Base-by-base conservation (phyloP, 495 filamentous ascomycete species). In the Hypoxylon trugodes region DNA sequence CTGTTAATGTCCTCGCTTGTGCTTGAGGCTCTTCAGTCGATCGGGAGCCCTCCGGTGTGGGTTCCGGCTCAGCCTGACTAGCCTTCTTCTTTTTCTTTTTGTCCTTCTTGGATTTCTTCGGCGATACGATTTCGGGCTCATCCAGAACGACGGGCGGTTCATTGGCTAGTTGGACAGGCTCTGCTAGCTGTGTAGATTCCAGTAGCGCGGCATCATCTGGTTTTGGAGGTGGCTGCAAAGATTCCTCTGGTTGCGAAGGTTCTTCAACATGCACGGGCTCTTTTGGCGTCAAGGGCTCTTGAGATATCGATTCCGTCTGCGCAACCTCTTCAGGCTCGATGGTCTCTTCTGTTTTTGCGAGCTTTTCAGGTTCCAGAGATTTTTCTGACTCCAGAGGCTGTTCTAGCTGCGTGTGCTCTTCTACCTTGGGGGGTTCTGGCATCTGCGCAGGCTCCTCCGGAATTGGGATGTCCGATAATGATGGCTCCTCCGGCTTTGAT, bases 41-140 rank as follows among this genome's bases (percentile, higher is more conserved):
- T 46, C 54, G 50, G n/a, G 46, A 28, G 38, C 13, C 56, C 25
- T 70, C 63, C 38, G 46, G 38, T 45, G 18, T 32, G 38, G 28
- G 41, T 30, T 64, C 59, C 25, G 38, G 42, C 42, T 61, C 61
- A 9, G 41, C 59, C 55, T 69, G 65, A 45, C 57, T 62, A 25
- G 46, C 61, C 32, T 49, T 68, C 61, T 69, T 66, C 67, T 72
- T 74, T 61, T 72, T 69, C 65, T 71, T 72, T 38, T 70, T 72
- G 28, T 74, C 61, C 45, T 75, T 76, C 61, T 76, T 76, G 8
- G 69, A 66, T 61, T 76, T 72, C 33, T 63, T 61, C 18, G 55
- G 40, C 25, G 46, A 43, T 32, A 6, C 30, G 10, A 37, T 15
- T 15, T 61, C 52, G 19, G 59, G 22, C n/a, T 66, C 56, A 35